Base-by-base conservation (phyloP, 176 grass and related monocot genomes). In the Triticum monococcum region DNA sequence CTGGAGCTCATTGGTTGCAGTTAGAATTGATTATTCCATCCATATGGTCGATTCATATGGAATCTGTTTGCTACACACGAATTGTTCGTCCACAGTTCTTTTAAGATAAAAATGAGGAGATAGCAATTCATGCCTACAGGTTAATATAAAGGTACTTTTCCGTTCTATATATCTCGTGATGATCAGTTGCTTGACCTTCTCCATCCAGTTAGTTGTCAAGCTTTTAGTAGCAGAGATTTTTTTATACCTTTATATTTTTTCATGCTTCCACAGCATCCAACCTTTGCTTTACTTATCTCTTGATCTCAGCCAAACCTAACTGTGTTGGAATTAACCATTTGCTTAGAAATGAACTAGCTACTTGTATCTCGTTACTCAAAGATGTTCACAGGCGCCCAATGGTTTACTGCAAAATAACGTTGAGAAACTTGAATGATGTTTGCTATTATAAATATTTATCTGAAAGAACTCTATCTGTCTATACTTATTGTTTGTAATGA, bases 91-190 rank as follows among this genome's bases (percentile, higher is more conserved):
- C n/a, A 60, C 7, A 60, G 20, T 16, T 17, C 7, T 45, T 12
- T 12, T 45, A 45, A 45, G 41, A 45, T 45, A 45, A 45, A 45
- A 45, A 45, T 45, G 41, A 3, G 41, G 41, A 45, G 41, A 45
- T 45, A 12, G 41, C 11, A 45, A 45, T 45, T 45, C 41, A 45
- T 45, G 3, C 16, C 14, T 45, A 45, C 5, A 18, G 5, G 48
- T 52, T 18, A 52, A 14, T 52, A 52, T n/a, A 80, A 98, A 89
- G 92, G 96, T 98, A 85, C 59, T 46, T 38, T 18, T 12, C 64
- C 9, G 30, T 87, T 32, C 12, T 22, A 56, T 86, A 74, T 54
- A 3, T 28, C 40, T 22, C 13, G 68, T 82, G 28, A 64, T 59
- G 2, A 76, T 66, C 18, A 20, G 23, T 65, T 80, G 30, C 1